phyloP scores from a whole-genome alignment of 352 stramenopile species.

The Blastocystis sp. region DNA sequence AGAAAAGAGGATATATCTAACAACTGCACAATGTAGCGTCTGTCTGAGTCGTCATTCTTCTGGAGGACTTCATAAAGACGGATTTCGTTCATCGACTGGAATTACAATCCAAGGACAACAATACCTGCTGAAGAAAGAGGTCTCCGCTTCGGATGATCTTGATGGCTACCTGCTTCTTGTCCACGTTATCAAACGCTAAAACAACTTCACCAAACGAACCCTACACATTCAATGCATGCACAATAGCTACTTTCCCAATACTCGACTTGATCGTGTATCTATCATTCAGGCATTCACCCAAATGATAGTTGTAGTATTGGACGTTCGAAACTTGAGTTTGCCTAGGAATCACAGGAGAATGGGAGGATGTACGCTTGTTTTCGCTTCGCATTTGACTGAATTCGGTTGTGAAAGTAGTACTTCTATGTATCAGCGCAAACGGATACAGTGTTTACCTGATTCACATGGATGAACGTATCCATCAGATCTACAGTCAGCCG shows the following conservation, averaged over 20 bases:
- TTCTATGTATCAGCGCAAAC: slow-evolving; percentile 6
- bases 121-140: slow-evolving; percentile 67
- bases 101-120: not conserved
- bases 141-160: slow-evolving; percentile 74
- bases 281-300: slow-evolving; percentile 13
- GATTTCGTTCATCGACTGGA: slow-evolving; percentile 66
- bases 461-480: slow-evolving; percentile 39
- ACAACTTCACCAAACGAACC: slow-evolving; percentile 75
- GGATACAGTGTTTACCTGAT: not conserved
- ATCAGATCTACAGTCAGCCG: slow-evolving; percentile 13
- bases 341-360: not conserved
- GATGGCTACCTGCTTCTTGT: slow-evolving; percentile 67
- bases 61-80: slow-evolving; percentile 70
- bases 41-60: slow-evolving; percentile 60
- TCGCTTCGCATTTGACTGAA: slow-evolving; percentile 41
- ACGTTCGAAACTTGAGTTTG: not conserved
- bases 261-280: slow-evolving; percentile 31
- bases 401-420: slow-evolving; percentile 41
- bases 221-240: slow-evolving; percentile 58
- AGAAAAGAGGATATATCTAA: slow-evolving; percentile 20
- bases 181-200: slow-evolving; percentile 67
- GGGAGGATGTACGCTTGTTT: slow-evolving; percentile 1
- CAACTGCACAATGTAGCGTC: slow-evolving; percentile 68
- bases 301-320: slow-evolving; percentile 8
- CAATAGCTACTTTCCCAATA: slow-evolving; percentile 34